A percentile compares a stretch with the other conserved stretches of the same genome.
These are phyloP conservation scores for Lentinus tigrinus DNA, from an alignment of 768 basidiomycete genomes.

Conservation along the genomic window DNA sequence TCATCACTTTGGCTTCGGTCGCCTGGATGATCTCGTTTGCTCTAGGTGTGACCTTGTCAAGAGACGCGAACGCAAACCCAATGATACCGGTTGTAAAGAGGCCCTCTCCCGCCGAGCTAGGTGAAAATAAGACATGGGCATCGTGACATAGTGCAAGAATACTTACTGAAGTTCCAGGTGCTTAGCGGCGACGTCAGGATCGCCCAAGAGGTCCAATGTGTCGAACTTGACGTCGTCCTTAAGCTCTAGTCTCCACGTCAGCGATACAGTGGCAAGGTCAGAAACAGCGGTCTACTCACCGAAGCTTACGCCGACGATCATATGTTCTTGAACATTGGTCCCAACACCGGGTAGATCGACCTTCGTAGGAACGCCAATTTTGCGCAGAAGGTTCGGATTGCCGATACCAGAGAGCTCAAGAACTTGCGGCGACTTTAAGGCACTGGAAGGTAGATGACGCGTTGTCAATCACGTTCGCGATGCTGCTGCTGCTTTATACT, in stretches of 20 bases:
- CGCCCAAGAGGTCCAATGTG: constrained; percentile 31
- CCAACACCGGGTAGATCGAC: constrained; percentile 50
- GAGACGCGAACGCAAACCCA: constrained; percentile 24
- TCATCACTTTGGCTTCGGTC: constrained; percentile 25
- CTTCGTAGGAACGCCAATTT: constrained; percentile 36
- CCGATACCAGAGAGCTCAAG: constrained; percentile 63
- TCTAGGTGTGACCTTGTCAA: constrained; percentile 21
- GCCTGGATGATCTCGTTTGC: constrained; percentile 24
- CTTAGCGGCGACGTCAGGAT: constrained; percentile 27
- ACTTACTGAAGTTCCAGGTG: constrained; percentile 35
- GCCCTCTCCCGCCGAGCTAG: constrained; percentile 24
- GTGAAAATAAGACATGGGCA: not conserved
- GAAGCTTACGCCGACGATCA: constrained; percentile 23
- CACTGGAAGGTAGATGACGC: not conserved
- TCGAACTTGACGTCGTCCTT: constrained; percentile 9
- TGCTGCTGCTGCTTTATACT: not conserved
- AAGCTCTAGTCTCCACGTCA: not conserved
- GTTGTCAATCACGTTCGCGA: not conserved
- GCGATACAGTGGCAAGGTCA: not conserved
- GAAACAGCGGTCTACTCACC: constrained; percentile 19
- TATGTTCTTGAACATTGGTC: constrained; percentile 55
- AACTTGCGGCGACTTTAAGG: constrained; percentile 38
- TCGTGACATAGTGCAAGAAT: not conserved
- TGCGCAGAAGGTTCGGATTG: constrained; percentile 36
- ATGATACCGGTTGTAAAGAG: constrained; percentile 28